phyloP scores from a whole-genome alignment of 495 filamentous ascomycete genomes.

The Acidomyces sp. region DNA sequence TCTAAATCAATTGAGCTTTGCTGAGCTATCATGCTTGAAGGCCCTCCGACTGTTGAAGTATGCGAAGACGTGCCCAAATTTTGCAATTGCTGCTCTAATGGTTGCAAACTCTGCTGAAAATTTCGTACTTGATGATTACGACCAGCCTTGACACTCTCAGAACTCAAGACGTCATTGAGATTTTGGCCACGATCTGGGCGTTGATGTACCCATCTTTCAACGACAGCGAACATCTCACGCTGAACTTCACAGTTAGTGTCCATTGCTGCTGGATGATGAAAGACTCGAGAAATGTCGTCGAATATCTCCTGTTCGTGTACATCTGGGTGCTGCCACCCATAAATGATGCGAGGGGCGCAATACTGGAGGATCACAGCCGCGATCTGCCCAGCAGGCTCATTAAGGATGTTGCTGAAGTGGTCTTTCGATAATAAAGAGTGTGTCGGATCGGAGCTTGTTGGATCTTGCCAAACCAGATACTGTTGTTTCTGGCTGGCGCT shows the following conservation, averaged over 20 bases:
- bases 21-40: conserved; percentile 10
- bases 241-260: conserved; percentile 64
- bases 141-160: conserved; percentile 66
- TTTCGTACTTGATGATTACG: conserved; percentile 49
- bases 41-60: conserved; percentile 11
- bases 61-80: conserved; percentile 3
- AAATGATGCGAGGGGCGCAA: conserved; percentile 70
- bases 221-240: conserved; percentile 69
- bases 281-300: conserved; percentile 59
- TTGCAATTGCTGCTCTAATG: conserved; percentile 8
- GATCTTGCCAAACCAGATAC: conserved; percentile 81
- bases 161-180: conserved; percentile 57
- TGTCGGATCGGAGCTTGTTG: conserved; percentile 75
- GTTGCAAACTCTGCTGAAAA: conserved; percentile 9
- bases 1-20: background rate
- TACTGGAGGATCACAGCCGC: conserved; percentile 70
- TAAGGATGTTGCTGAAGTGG: conserved; percentile 87
- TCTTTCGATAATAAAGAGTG: conserved; percentile 93
- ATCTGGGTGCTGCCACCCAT: conserved; percentile 77
- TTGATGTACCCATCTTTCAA: conserved; percentile 60
- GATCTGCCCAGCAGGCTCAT: conserved; percentile 72
- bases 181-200: conserved; percentile 46
- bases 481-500: conserved; percentile 71
- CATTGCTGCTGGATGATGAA: conserved; percentile 79
- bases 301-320: conserved; percentile 68